phyloP scores from a whole-genome alignment of 2,329 filamentous ascomycete species.

The Aureobasidium melanogenum region DNA sequence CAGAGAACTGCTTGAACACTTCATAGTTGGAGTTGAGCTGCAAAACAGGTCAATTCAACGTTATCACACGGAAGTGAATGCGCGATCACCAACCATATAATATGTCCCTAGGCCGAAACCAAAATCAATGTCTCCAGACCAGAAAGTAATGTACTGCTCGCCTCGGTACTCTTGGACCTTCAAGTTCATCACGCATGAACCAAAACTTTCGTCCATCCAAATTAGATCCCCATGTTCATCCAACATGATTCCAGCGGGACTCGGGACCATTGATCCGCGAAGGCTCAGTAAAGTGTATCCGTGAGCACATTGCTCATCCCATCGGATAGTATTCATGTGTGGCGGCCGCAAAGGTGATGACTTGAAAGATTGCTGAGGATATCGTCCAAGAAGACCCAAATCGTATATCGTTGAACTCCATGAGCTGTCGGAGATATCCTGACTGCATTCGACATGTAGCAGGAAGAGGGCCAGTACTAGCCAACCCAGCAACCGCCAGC shows the following conservation, averaged over 20 bases:
- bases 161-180: constrained; percentile 27
- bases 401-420: neutral
- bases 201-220: constrained; percentile 26
- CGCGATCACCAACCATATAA: constrained; percentile 17
- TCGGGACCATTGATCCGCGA: constrained; percentile 23
- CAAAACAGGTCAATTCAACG: neutral
- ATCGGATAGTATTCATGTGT: constrained; percentile 14
- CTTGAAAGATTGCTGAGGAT: neutral
- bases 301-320: constrained; percentile 23
- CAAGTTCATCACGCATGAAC: constrained; percentile 21
- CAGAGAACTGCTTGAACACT: constrained; percentile 21
- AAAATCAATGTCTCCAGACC: constrained; percentile 27
- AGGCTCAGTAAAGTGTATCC: constrained; percentile 24
- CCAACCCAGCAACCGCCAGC: neutral
- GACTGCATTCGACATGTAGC: neutral
- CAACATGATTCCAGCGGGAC: constrained; percentile 20
- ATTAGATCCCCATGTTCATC: constrained; percentile 25
- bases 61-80: neutral
- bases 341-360: neutral
- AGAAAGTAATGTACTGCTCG: constrained; percentile 30
- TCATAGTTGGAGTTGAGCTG: constrained; percentile 22
- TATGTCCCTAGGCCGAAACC: constrained; percentile 10
- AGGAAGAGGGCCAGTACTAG: neutral
- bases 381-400: neutral
- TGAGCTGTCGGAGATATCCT: neutral